Evolutionary conservation across 192 early-diverging fungal species (phyloP), one percentile per base, ranked within the genome.

Genomic region (Mortierella hygrophila): DNA sequence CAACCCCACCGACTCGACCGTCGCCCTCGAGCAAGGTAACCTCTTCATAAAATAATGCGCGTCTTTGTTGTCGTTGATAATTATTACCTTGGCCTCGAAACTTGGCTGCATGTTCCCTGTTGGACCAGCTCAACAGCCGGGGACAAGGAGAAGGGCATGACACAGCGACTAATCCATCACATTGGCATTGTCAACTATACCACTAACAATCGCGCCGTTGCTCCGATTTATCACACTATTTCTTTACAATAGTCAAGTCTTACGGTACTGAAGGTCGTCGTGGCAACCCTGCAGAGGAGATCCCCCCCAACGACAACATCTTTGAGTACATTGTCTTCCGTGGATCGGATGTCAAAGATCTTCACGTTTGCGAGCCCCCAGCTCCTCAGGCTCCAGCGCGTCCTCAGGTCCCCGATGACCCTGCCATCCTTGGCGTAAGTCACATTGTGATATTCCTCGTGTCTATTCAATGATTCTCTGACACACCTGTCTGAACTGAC

Each of bases 281-380:
- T 68, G 90, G 91, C 18, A 93, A 96, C 76, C 94, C 93, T 16
- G 76, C 87, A 68, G 94, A 98, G 75, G 97, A 98, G 86, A 96
- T 99, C 75, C 95, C 94, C n/a, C 89, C 94, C 0, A 93, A 94
- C 23, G 95, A 96, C 46, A 94, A 96, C 82, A 90, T 97, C 54
- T 99, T 96, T 89, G 96, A 97, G 76, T 96, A 92, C 79, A 98
- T 99, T 79, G 95, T 97, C 40, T 99, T 99, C 88, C 93, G 97
- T 46, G 98, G 97, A 26, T 93, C 95, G 23, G 98, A 99, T 80
- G 95, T 99, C 74, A 95, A 97, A 89, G 95, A 96, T 82, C 90
- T 99, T 68, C 90, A 93, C 60, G 92, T 92, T 13, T 93, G 91
- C 78, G 92, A 94, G 80, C 91, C 90, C 35, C 92, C 92, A 74